Conservation (phyloP, 768 basidiomycete species). For the Termitomyces sp. region DNA sequence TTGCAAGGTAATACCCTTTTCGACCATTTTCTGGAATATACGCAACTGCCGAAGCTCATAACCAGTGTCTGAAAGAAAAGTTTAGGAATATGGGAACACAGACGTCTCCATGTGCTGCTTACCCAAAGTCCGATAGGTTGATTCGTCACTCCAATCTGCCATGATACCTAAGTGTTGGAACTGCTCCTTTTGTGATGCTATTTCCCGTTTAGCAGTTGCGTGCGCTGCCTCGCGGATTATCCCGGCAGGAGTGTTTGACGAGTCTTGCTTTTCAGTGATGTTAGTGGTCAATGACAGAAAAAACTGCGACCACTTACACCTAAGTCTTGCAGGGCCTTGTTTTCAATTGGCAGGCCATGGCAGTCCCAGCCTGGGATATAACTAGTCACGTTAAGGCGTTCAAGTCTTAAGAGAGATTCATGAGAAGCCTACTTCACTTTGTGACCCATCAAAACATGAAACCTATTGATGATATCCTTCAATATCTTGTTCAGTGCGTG, state of each 20-base stretch:
- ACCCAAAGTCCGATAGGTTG: conserved; percentile 88
- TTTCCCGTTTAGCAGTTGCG: conserved; percentile 65
- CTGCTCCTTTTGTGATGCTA: conserved; percentile 71
- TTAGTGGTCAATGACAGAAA: neutral
- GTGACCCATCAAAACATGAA: conserved; percentile 69
- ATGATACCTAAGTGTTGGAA: conserved; percentile 83
- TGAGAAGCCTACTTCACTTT: conserved; percentile 65
- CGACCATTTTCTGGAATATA: conserved; percentile 85
- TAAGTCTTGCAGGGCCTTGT: conserved; percentile 80
- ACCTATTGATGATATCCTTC: conserved; percentile 94
- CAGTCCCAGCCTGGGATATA: conserved; percentile 98
- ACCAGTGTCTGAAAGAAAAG: conserved; percentile 52
- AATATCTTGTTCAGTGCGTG: conserved; percentile 95
- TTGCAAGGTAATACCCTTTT: conserved; percentile 47
- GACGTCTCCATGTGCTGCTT: conserved; percentile 1
- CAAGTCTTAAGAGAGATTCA: neutral
- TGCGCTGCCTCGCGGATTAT: conserved; percentile 68
- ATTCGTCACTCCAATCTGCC: conserved; percentile 76
- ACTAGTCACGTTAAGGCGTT: conserved; percentile 32
- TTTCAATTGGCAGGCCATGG: conserved; percentile 95
- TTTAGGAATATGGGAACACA: neutral
- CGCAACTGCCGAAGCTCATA: conserved; percentile 87
- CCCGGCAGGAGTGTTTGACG: conserved; percentile 46
- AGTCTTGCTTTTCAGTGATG: conserved; percentile 40
- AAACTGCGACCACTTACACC: conserved; percentile 36